Evolutionary conservation across 1,284 basidiomycete species (phyloP), one percentile per base, ranked within the genome.

Genomic region (Limonomyces culmigenus): DNA sequence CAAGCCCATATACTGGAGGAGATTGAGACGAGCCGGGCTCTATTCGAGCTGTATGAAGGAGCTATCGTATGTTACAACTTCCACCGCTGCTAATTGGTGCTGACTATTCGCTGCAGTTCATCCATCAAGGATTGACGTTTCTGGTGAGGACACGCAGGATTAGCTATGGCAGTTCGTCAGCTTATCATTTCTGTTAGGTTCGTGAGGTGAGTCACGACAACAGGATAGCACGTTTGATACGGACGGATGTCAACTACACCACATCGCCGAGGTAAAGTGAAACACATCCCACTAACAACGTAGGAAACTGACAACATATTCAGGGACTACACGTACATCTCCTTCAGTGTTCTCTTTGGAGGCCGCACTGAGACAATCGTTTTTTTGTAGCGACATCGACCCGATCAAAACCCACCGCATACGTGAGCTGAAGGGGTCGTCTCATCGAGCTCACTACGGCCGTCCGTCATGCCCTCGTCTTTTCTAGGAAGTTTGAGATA

Each of bases 11-110:
- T 87, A 17, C 51, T 93, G 18, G 88, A 93, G 55, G 85, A 92
- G 50, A 63, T 91, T n/a, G 88, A 93, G 54, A 54, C 78, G 25
- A 86, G 83, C 18, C 62, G 88, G 18, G 85, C 86, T 0, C 60
- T 91, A 41, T 92, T 91, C 42, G 87, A 92, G 52, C 62, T 86
- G 18, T 78, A 83, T 45, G 74, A 83, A 53, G 79, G 78, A n/a
- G 77, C 68, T 8, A 70, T 83, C 44, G 78, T 79, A 52, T 36
- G 70, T 60, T 8, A n/a, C 5, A 8, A 34, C 21, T 27, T 19
- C 13, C 15, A 39, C 13, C 32, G 21, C 35, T 29, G 32, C 14
- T 17, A 11, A 29, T 14, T 18, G 25, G 16, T 4, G 17, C 21
- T 16, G 14, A 27, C 13, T 39, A 4, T 31, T 30, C 38, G 33